phyloP scores from a whole-genome alignment of 2,329 filamentous ascomycete genomes.

The Fusarium dimerum region DNA sequence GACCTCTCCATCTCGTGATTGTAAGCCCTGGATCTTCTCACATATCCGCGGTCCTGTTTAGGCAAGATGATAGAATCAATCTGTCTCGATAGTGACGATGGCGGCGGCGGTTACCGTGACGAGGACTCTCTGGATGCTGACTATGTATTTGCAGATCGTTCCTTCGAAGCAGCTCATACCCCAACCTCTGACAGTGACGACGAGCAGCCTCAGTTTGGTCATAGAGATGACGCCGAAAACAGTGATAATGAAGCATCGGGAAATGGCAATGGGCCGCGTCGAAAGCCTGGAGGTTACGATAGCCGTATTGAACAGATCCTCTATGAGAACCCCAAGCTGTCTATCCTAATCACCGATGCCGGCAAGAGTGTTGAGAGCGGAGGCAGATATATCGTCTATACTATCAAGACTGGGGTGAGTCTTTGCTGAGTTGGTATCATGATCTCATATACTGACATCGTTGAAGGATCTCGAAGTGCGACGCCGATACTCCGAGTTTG shows the following conservation, averaged over 20 bases:
- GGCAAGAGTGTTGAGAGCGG: constrained; percentile 94
- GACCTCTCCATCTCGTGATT: constrained; percentile 49
- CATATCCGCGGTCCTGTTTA: not conserved
- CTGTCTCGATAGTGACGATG: not conserved
- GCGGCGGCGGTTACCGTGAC: not conserved
- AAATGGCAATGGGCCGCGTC: constrained; percentile 52
- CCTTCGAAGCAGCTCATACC: constrained; percentile 68
- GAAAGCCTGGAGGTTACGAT: constrained; percentile 85
- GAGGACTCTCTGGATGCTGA: constrained; percentile 11
- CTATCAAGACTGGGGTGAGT: constrained; percentile 87
- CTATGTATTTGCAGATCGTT: constrained; percentile 29
- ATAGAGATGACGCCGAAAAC: constrained; percentile 30
- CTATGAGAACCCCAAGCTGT: constrained; percentile 88
- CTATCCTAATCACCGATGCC: constrained; percentile 90
- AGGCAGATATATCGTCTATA: constrained; percentile 94
- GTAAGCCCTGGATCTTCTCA: constrained; percentile 46
- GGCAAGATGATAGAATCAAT: constrained; percentile 6
- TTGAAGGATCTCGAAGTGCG: constrained; percentile 88
- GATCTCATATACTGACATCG: constrained; percentile 4
- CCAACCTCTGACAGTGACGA: constrained; percentile 70
- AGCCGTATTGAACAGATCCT: constrained; percentile 97
- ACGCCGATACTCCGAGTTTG: constrained; percentile 94
- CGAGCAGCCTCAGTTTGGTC: constrained; percentile 51
- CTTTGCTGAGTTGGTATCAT: not conserved
- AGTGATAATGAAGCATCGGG: constrained; percentile 51